Evolutionary conservation across 202 grass and related monocot species (phyloP).

Genomic region (Schoenoplectus triqueter): DNA sequence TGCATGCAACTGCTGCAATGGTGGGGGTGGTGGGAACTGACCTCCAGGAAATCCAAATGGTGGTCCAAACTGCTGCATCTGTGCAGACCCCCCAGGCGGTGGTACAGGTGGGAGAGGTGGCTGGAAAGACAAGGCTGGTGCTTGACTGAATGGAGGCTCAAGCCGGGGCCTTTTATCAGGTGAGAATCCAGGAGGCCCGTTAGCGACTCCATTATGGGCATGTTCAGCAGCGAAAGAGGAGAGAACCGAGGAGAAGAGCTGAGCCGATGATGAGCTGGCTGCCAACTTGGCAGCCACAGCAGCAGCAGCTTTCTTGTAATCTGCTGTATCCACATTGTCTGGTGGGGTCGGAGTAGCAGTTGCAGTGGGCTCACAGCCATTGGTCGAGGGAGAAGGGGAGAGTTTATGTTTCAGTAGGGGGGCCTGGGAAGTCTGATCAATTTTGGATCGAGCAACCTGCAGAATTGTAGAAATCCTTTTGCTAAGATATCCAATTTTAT

Average conservation of each 20-base stretch:
- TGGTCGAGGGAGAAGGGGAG: slow-evolving; percentile 31
- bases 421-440: slow-evolving; percentile 40
- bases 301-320: slow-evolving; percentile 82
- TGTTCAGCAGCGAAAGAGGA: slow-evolving; percentile 69
- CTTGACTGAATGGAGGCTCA: slow-evolving; percentile 31
- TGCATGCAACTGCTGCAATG: slow-evolving; percentile 49
- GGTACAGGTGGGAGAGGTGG: slow-evolving; percentile 59
- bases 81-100: slow-evolving; percentile 39
- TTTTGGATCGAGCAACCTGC: slow-evolving; percentile 65
- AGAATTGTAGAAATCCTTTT: slow-evolving; percentile 33
- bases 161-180: slow-evolving; percentile 72
- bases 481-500: slow-evolving; percentile 37
- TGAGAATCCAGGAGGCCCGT: slow-evolving; percentile 56
- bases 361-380: slow-evolving; percentile 29
- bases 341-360: slow-evolving; percentile 38
- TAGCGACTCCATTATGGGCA: slow-evolving; percentile 47
- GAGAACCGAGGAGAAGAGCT: slow-evolving; percentile 70
- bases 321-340: slow-evolving; percentile 48
- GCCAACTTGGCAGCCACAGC: slow-evolving; percentile 84
- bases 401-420: slow-evolving; percentile 57
- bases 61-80: slow-evolving; percentile 57
- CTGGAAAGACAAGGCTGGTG: slow-evolving; percentile 59
- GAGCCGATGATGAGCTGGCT: slow-evolving; percentile 69
- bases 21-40: slow-evolving; percentile 59
- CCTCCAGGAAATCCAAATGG: slow-evolving; percentile 52